Base-by-base conservation (phyloP, 1,284 basidiomycete species). In the Coniophora puteana region DNA sequence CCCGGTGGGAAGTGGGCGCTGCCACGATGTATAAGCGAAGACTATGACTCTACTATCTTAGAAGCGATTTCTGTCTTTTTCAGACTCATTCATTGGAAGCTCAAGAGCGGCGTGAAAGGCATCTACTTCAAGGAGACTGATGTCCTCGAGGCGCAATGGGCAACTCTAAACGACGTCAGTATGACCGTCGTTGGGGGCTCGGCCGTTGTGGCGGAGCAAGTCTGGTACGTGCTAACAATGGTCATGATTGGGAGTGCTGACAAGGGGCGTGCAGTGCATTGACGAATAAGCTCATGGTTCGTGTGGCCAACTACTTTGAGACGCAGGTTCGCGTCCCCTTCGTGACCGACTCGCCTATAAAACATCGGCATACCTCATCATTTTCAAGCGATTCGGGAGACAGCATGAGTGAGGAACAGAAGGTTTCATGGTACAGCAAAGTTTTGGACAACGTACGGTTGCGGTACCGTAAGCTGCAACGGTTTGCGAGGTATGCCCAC, bases 51-150 rank as follows among this genome's bases (percentile, higher is more conserved):
- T 17, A 91, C 91, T 2, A 83, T 99, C 41, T 70, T 96, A 43
- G 88, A 94, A 49, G 91, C 92, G 8, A 71, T 99, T 50, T 77
- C 82, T 8, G 86, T 86, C 61, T 96, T 99, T 68, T 99, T 99
- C 76, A 87, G 82, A 56, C 72, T 99, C 24, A 82, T 99, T 22
- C 91, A 96, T 53, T 93, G 88, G 85, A 96, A 97, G 62, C 75
- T 99, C 40, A 95, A 95, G 66, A 90, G 89, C 48, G 89, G 89
- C n/a, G 77, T 80, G 43, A 93, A 90, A 59, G 87, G 88, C 18
- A 89, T 94, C 39, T 91, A 95, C 63, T 96, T 97, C 69, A 95
- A 96, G 56, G 95, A 99, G 69, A 97, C 94, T 1, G 96, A 99
- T 58, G 83, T 98, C 18, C 76, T 99, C 23, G 96, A 99, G 61